These are phyloP conservation scores for Sarocladiaceae sp. DNA, from an alignment of 2,329 filamentous ascomycete genomes.

Conservation along the genomic window DNA sequence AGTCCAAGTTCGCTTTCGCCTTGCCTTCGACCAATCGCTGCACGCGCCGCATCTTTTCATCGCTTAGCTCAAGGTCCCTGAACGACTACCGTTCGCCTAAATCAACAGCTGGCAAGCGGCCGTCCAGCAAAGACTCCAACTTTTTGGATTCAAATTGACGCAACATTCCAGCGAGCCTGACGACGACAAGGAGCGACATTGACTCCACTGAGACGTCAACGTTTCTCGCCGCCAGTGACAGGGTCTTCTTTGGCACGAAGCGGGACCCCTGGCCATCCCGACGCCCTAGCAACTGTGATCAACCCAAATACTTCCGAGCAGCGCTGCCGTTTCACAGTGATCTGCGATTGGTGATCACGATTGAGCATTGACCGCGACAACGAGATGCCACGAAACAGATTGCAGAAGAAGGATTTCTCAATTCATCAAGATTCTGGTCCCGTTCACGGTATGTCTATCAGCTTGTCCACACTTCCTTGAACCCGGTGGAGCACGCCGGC, in stretches of 20 bases:
- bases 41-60: not conserved
- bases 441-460: slow-evolving; percentile 14
- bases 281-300: not conserved
- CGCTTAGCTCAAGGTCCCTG: not conserved
- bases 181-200: not conserved
- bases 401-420: slow-evolving; percentile 29
- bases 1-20: not conserved
- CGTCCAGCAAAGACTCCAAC: not conserved
- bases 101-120: not conserved
- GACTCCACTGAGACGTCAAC: slow-evolving; percentile 2
- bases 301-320: not conserved
- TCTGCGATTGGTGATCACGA: not conserved
- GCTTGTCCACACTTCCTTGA: not conserved
- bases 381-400: slow-evolving; percentile 26
- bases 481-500: slow-evolving; percentile 1
- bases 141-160: not conserved
- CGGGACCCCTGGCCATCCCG: not conserved
- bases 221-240: not conserved
- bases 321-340: not conserved
- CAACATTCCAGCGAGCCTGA: not conserved
- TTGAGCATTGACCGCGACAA: not conserved
- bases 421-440: slow-evolving; percentile 27
- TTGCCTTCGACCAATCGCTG: not conserved
- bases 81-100: not conserved
- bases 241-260: slow-evolving; percentile 4